phyloP scores from a whole-genome alignment of 2,329 filamentous ascomycete genomes.

The Phialophora expanda region DNA sequence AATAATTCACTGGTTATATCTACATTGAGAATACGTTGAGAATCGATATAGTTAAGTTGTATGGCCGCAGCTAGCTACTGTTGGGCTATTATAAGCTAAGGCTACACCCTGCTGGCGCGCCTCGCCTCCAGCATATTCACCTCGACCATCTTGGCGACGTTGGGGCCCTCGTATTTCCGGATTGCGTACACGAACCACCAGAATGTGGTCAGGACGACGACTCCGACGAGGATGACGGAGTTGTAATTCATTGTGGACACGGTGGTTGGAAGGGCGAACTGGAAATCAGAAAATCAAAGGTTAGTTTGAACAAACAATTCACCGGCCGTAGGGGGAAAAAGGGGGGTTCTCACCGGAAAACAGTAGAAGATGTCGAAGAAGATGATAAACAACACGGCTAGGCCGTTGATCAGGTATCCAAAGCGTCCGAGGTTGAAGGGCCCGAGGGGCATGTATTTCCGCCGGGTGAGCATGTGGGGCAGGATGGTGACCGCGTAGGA shows the following conservation, averaged over 20 bases:
- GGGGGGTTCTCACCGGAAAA: conserved; percentile 53
- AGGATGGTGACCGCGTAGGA: conserved; percentile 61
- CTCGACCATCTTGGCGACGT: conserved; percentile 27
- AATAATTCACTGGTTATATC: too few species aligned
- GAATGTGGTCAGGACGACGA: conserved; percentile 45
- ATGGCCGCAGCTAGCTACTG: not conserved
- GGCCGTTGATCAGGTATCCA: conserved; percentile 57
- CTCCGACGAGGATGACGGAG: conserved; percentile 47
- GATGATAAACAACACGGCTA: conserved; percentile 56
- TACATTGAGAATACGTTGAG: too few species aligned
- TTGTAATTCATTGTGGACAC: conserved; percentile 61
- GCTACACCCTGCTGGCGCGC: conserved; percentile 12
- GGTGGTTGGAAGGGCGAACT: conserved; percentile 52
- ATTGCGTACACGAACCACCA: conserved; percentile 48
- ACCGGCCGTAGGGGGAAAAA: not conserved
- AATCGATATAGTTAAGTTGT: too few species aligned
- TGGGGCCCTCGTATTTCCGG: conserved; percentile 30
- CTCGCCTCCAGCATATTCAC: conserved; percentile 16
- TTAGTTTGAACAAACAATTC: too few species aligned
- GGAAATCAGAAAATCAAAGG: not conserved
- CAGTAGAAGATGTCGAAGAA: conserved; percentile 64
- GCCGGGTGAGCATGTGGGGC: conserved; percentile 57
- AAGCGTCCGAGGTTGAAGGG: conserved; percentile 58
- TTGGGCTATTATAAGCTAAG: not conserved
- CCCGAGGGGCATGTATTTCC: conserved; percentile 56